Evolutionary conservation across 306 rosid species (phyloP), one percentile per base, ranked within the genome.

Genomic region (Lagenaria siceraria): DNA sequence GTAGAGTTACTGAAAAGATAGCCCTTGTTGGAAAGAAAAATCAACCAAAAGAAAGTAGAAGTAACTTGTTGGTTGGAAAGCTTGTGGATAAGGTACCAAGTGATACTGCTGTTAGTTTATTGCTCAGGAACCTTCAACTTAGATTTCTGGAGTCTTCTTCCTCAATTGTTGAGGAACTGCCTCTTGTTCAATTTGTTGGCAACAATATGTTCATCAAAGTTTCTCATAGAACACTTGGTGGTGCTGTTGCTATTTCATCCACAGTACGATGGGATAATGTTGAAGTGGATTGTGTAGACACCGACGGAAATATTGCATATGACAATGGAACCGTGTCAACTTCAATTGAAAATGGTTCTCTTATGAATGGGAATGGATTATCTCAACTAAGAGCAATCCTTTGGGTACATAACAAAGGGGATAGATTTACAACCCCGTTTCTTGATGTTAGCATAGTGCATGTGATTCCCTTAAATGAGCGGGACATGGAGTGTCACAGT

Each of bases 221-320:
- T 71, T 86, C 85, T 81, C 98, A 94, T 64, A 87, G 90, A 86
- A 94, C 97, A 46, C 94, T 94, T 70, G 98, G 97, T 75, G 97
- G 98, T 77, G 98, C 98, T 52, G 80, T 91, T 79, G 92, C 88
- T 81, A 89, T 94, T 86, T 90, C 97, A 60, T 88, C 98, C 81
- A 84, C 85, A 46, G 49, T 91, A 82, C 83, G 40, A 27, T 94
- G 98, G 98, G 89, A 90, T 79, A 85, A 85, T 78, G 86, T 91
- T 60, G 91, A 86, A 82, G 87, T 93, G 74, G 85, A 85, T 78
- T 91, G 97, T 76, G 94, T 91, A 63, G 98, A 91, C 74, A 85
- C 89, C 14, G 96, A 93, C 74, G 88, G 82, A 81, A 87, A 78
- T 70, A 81, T 86, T 76, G 84, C 81, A 10, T 60, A 56, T 86